Evolutionary conservation across 352 stramenopile genomes (phyloP).

Genomic region (Globisporangium iwayamae): DNA sequence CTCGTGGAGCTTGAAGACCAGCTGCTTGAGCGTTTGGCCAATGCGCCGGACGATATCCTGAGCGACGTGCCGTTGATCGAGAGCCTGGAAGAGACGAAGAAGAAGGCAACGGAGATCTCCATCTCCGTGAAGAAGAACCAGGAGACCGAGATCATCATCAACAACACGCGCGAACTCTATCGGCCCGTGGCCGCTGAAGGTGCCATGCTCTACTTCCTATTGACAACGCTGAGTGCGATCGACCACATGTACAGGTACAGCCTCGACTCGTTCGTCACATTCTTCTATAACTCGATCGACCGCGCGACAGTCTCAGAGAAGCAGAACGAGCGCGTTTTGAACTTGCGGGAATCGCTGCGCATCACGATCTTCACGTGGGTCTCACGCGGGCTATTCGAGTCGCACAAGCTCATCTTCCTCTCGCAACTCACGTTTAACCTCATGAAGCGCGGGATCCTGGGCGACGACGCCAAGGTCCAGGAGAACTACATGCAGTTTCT

Average conservation of each 20-base stretch:
- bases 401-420: conserved; percentile 97
- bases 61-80: conserved; percentile 96
- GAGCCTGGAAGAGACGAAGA: conserved; percentile 95
- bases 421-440: conserved; percentile 97
- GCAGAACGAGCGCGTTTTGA: conserved; percentile 88
- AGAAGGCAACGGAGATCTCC: conserved; percentile 94
- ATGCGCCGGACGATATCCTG: conserved; percentile 95
- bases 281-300: conserved; percentile 96
- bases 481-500: conserved; percentile 97
- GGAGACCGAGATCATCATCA: conserved; percentile 94
- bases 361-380: conserved; percentile 98
- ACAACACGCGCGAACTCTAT: conserved; percentile 93
- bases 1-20: conserved; percentile 96
- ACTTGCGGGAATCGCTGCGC: conserved; percentile 91
- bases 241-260: conserved; percentile 99
- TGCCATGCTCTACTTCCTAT: conserved; percentile 97
- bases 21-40: conserved; percentile 92
- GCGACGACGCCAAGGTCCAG: conserved; percentile 91
- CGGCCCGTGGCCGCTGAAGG: conserved; percentile 92
- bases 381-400: conserved; percentile 93
- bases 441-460: conserved; percentile 95
- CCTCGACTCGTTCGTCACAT: conserved; percentile 95
- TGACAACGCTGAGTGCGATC: conserved; percentile 94
- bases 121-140: conserved; percentile 94
- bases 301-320: conserved; percentile 85